These are phyloP conservation scores for Bipolaris cookei DNA, from an alignment of 2,329 filamentous ascomycete species.

Conservation along the genomic window DNA sequence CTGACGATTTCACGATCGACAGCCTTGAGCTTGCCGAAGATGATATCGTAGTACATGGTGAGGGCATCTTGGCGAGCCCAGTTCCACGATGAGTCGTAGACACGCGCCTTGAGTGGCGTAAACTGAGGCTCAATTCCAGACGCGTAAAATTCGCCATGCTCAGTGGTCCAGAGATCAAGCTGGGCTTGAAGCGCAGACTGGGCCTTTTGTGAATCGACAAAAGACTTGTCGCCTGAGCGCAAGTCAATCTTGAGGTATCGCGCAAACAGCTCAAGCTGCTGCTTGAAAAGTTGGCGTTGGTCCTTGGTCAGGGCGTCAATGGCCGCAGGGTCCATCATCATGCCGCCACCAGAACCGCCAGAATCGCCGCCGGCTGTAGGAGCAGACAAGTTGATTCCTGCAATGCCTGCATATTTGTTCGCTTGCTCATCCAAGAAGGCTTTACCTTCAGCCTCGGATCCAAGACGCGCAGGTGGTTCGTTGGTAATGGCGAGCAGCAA, in stretches of 20 bases:
- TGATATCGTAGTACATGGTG: conserved; percentile 99
- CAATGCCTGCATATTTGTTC: conserved; percentile 85
- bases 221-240: conserved; percentile 93
- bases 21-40: conserved; percentile 90
- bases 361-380: conserved; percentile 73
- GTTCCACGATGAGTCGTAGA: conserved; percentile 99
- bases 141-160: conserved; percentile 97
- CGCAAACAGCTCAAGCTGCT: conserved; percentile 93
- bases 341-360: conserved; percentile 76
- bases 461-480: conserved; percentile 87
- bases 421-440: conserved; percentile 85
- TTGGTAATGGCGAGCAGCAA: conserved; percentile 88
- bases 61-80: conserved; percentile 98
- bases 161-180: conserved; percentile 90
- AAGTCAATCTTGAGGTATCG: conserved; percentile 97
- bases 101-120: conserved; percentile 88
- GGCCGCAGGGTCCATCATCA: conserved; percentile 99
- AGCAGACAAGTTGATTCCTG: conserved; percentile 82
- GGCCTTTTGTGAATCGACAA: conserved; percentile 81
- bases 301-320: conserved; percentile 97
- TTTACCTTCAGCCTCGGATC: conserved; percentile 89
- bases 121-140: conserved; percentile 93
- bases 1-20: conserved; percentile 98
- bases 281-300: conserved; percentile 94
- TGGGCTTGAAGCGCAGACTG: conserved; percentile 89